Evolutionary conservation across 2,329 filamentous ascomycete genomes (phyloP).

Genomic region (Exophiala xenobiotica): DNA sequence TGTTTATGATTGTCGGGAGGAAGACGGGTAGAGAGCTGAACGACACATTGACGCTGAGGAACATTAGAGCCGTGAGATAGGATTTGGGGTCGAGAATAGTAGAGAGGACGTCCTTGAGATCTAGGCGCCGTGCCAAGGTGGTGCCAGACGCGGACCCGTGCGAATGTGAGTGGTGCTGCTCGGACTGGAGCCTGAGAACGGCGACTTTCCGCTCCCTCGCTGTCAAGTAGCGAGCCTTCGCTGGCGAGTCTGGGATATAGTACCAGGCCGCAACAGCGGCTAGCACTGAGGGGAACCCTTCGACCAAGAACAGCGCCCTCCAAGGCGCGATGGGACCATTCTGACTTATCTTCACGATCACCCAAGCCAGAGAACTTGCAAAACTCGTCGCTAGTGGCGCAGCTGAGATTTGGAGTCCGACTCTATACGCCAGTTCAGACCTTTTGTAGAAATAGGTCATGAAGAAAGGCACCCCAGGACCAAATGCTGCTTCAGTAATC

Average conservation of each 20-base stretch:
- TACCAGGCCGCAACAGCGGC: slow-evolving; percentile 72
- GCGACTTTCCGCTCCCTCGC: slow-evolving; percentile 68
- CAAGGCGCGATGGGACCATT: slow-evolving; percentile 71
- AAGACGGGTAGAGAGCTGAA: slow-evolving; percentile 88
- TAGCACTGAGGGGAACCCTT: slow-evolving; percentile 80
- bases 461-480: slow-evolving; percentile 64
- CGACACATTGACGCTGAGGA: slow-evolving; percentile 83
- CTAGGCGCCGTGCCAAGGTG: slow-evolving; percentile 8
- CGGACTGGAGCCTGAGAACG: slow-evolving; percentile 53
- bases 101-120: slow-evolving; percentile 24
- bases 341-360: slow-evolving; percentile 69
- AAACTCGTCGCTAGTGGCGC: slow-evolving; percentile 63
- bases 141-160: neutral
- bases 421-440: slow-evolving; percentile 77
- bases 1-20: slow-evolving; percentile 71
- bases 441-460: slow-evolving; percentile 63
- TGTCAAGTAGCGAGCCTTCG: slow-evolving; percentile 63
- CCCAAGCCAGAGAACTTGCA: slow-evolving; percentile 73
- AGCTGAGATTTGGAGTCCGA: slow-evolving; percentile 81
- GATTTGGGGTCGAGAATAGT: slow-evolving; percentile 59
- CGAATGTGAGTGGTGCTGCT: slow-evolving; percentile 13
- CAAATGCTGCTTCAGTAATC: slow-evolving; percentile 61
- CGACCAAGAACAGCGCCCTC: slow-evolving; percentile 80
- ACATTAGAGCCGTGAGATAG: slow-evolving; percentile 77
- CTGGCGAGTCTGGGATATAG: slow-evolving; percentile 73